These are phyloP conservation scores for Aspergillus asperescens DNA, from an alignment of 495 filamentous ascomycete genomes.

Conservation along the genomic window DNA sequence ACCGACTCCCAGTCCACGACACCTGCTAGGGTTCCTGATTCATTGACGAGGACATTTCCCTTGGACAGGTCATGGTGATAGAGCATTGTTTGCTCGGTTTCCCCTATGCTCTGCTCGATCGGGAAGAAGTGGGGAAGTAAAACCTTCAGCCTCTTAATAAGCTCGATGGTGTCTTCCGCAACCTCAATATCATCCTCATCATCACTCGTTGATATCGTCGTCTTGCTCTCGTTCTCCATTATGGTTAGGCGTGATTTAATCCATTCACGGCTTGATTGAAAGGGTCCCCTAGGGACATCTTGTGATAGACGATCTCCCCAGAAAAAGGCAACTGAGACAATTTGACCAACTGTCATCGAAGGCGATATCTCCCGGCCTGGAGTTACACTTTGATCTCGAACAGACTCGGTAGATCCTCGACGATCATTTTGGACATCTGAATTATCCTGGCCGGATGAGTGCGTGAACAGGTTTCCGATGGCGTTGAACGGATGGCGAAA, in stretches of 20 bases:
- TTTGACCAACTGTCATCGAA: too few species aligned
- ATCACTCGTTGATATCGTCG: neutral
- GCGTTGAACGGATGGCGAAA: neutral
- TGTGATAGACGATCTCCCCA: neutral
- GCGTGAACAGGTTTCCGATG: neutral
- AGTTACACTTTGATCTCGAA: too few species aligned
- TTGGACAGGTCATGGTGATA: neutral
- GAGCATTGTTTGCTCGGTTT: neutral
- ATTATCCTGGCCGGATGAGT: neutral
- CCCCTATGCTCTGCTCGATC: neutral
- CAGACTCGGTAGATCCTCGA: too few species aligned
- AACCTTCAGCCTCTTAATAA: neutral
- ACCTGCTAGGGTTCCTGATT: neutral
- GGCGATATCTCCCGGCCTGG: too few species aligned
- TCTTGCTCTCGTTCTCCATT: neutral
- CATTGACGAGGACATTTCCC: neutral
- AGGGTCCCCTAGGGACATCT: neutral
- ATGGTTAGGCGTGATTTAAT: neutral
- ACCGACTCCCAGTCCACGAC: neutral
- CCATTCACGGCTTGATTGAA: neutral
- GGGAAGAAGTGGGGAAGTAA: neutral
- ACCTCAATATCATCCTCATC: neutral
- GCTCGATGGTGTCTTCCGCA: neutral
- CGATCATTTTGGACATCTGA: too few species aligned
- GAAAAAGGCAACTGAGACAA: neutral